A percentile compares a stretch with the other conserved stretches of the same genome.
These are phyloP conservation scores for Globisporangium spinosum DNA, from an alignment of 352 stramenopile genomes.

Conservation along the genomic window DNA sequence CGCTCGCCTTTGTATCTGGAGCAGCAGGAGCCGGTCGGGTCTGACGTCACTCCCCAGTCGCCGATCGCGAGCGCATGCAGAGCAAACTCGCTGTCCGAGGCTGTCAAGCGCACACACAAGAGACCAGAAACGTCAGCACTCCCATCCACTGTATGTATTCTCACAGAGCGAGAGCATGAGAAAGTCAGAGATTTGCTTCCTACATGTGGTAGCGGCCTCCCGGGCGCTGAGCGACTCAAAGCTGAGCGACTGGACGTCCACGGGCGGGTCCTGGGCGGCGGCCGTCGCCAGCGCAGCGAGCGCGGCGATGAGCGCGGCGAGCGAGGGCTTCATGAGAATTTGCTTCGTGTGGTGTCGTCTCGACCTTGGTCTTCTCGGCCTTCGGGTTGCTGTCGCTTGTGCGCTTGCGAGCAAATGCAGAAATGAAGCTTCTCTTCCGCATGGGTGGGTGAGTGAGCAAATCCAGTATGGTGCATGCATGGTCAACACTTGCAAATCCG, in stretches of 20 bases:
- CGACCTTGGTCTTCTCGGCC: background rate
- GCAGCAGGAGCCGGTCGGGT: conserved; percentile 43
- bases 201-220: background rate
- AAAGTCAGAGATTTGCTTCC: background rate
- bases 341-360: background rate
- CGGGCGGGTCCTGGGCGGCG: background rate
- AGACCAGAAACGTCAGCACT: background rate
- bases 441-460: background rate
- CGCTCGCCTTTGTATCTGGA: conserved; percentile 24
- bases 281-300: background rate
- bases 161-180: background rate
- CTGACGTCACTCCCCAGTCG: conserved; percentile 47
- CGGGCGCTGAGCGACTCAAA: background rate
- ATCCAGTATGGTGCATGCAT: background rate
- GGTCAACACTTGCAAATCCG: conserved; percentile 2
- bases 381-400: background rate
- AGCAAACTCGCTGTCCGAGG: conserved; percentile 4
- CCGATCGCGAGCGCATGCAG: conserved; percentile 46
- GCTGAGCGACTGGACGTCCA: background rate
- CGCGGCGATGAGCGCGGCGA: background rate
- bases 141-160: background rate
- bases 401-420: background rate
- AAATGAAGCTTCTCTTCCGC: background rate
- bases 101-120: background rate
- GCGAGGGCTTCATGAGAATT: conserved; percentile 1